Evolutionary conservation across 2,329 filamentous ascomycete species (phyloP), one percentile per base, ranked within the genome.

Genomic region (Lachnellula hyalina): DNA sequence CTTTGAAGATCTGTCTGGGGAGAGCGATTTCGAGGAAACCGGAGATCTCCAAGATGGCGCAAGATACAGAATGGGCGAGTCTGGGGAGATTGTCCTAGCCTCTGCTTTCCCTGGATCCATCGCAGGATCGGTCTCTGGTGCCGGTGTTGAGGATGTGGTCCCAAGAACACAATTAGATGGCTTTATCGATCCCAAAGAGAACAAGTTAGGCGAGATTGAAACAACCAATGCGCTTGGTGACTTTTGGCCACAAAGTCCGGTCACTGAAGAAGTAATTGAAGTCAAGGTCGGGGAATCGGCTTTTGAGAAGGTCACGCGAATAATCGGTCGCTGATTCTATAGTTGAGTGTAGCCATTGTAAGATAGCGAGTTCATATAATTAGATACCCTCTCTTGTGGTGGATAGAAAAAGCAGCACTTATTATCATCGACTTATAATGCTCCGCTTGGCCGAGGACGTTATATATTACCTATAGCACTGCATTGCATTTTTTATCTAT

Each of bases 141-240:
- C 64, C 38, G 62, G 61, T 14, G 63, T 65, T 15, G 64, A 65
- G 40, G 64, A 66, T 38, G 61, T 65, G 17, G 61, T 66, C 2
- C 60, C 60, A 35, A 55, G 56, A 53, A 54, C 47, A 9, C 44
- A 51, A 34, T 40, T 66, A 34, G 64, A 66, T 52, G 64, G 64
- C 2, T 47, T 66, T 11, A 51, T 63, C 17, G 25, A 59, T n/a
- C 56, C 19, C 17, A 11, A 9, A 6, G 28, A 17, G n/a, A 19
- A 14, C 2, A 40, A 19, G 19, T 41, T 3, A 17, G 38, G 6
- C 12, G 17, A 19, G 2, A 15, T 41, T 17, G 3, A 41, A 17
- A 2, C 9, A n/a, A 19, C 15, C 9, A 11, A 11, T 41, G 38
- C 15, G 15, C 3, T 17, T 19, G 38, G n/a, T 41, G 17, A 15